Evolutionary conservation across 2,329 filamentous ascomycete genomes (phyloP).

Genomic region (Epichloe typhina): DNA sequence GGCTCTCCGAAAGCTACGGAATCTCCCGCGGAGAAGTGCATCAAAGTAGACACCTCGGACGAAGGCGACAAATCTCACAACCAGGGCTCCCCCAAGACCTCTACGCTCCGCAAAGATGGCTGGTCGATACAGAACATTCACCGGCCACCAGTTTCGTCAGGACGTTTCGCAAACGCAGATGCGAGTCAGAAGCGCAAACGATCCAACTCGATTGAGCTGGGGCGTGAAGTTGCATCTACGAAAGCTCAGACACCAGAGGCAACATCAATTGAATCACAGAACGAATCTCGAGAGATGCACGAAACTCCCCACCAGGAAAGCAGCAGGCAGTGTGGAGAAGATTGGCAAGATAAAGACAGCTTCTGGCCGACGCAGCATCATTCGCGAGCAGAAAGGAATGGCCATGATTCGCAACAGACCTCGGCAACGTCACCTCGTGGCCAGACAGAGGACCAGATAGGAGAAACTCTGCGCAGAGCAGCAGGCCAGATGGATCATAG

Average conservation of each 20-base stretch:
- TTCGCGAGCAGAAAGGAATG: constrained; percentile 32
- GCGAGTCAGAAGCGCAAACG: constrained; percentile 53
- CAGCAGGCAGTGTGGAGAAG: constrained; percentile 31
- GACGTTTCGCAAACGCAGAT: constrained; percentile 32
- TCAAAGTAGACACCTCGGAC: constrained; percentile 19
- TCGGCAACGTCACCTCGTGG: constrained; percentile 31
- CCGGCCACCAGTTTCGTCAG: constrained; percentile 26
- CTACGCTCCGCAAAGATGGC: constrained; percentile 23
- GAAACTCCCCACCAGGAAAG: constrained; percentile 32
- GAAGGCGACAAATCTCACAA: constrained; percentile 18
- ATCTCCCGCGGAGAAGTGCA: constrained; percentile 16
- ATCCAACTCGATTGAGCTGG: constrained; percentile 45
- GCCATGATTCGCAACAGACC: constrained; percentile 33
- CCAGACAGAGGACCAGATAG: constrained; percentile 36
- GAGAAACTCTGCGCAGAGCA: constrained; percentile 31
- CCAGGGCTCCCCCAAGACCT: constrained; percentile 13
- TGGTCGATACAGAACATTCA: constrained; percentile 30
- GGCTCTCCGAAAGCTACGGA: constrained; percentile 32
- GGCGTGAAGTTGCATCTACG: constrained; percentile 20
- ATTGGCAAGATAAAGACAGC: constrained; percentile 32
- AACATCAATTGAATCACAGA: constrained; percentile 16
- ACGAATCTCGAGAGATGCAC: constrained; percentile 29
- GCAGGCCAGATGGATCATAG: constrained; percentile 32
- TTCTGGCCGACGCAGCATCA: constrained; percentile 35
- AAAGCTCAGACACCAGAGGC: constrained; percentile 24